phyloP scores from a whole-genome alignment of 352 stramenopile species.

The Globisporangium paddicum region DNA sequence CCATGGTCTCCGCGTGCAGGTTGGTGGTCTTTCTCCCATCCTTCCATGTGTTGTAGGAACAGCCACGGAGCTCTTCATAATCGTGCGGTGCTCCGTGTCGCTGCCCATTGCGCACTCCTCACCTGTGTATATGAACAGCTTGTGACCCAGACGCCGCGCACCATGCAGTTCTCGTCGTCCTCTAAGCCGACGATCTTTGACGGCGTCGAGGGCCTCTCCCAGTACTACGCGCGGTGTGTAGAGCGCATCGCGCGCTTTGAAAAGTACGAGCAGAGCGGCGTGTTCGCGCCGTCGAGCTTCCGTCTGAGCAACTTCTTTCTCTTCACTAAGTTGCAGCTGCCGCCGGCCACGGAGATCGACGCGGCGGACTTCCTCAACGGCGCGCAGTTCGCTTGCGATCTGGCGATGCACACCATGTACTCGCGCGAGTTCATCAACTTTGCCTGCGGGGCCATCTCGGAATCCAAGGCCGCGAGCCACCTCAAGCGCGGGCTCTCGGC shows the following conservation, averaged over 20 bases:
- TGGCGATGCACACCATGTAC: conserved; percentile 51
- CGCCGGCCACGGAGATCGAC: conserved; percentile 43
- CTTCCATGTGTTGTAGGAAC: background rate
- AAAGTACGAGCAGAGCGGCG: conserved; percentile 4
- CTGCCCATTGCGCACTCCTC: background rate
- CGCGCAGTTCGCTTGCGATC: conserved; percentile 40
- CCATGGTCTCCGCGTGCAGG: background rate
- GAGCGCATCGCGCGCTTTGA: conserved; percentile 3
- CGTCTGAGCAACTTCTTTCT: conserved; percentile 20
- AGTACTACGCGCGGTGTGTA: conserved; percentile 6
- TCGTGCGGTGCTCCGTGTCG: no score
- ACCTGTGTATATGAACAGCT: background rate
- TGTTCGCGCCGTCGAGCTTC: conserved; percentile 3
- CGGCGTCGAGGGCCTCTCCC: conserved; percentile 7
- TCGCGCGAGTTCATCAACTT: conserved; percentile 49
- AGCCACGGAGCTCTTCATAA: no score
- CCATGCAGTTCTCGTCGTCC: conserved; percentile 10
- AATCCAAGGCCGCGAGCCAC: conserved; percentile 22
- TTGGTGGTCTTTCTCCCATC: background rate
- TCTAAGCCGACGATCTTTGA: conserved; percentile 12
- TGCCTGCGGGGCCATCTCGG: conserved; percentile 28
- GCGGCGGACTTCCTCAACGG: conserved; percentile 46
- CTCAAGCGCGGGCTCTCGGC: conserved; percentile 23
- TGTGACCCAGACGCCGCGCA: background rate
- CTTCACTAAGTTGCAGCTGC: conserved; percentile 43